Conservation (phyloP, 192 early-diverging fungal species). For the Coemansia sp. region DNA sequence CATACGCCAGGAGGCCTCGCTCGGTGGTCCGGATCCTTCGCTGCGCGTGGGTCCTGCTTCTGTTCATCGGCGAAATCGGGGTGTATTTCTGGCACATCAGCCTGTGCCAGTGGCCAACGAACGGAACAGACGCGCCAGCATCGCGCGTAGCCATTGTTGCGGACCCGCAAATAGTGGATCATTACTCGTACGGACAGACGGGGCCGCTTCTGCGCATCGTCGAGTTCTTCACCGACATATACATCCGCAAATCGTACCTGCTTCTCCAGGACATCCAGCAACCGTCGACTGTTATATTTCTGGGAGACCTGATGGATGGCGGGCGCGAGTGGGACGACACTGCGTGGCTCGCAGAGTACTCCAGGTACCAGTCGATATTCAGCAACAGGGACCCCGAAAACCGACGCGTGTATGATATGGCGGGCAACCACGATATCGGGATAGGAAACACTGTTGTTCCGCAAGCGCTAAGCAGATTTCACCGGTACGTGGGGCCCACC, state of each 20-base stretch:
- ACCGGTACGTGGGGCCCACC: constrained; percentile 55
- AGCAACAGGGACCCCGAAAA: constrained; percentile 22
- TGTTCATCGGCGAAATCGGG: constrained; percentile 37
- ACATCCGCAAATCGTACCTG: constrained; percentile 78
- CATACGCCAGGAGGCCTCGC: not conserved
- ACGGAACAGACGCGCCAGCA: not conserved
- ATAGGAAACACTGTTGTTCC: constrained; percentile 63
- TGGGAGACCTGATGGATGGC: constrained; percentile 88
- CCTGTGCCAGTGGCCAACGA: constrained; percentile 35
- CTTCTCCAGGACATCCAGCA: constrained; percentile 56
- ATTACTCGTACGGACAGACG: constrained; percentile 76
- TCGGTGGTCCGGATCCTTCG: constrained; percentile 22
- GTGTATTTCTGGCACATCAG: constrained; percentile 31
- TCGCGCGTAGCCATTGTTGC: constrained; percentile 68
- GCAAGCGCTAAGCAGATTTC: constrained; percentile 50
- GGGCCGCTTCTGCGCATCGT: constrained; percentile 61
- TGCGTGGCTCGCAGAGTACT: constrained; percentile 58
- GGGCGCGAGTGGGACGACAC: constrained; percentile 62
- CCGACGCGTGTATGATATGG: constrained; percentile 59
- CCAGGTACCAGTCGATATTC: constrained; percentile 59
- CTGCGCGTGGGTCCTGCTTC: constrained; percentile 23
- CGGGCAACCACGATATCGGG: constrained; percentile 95
- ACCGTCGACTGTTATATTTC: constrained; percentile 68
- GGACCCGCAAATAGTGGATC: constrained; percentile 93
- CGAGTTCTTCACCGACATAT: constrained; percentile 83